Evolutionary conservation across 345 rosid species (phyloP), one percentile per base, ranked within the genome.

Genomic region (Gossypium bickii): DNA sequence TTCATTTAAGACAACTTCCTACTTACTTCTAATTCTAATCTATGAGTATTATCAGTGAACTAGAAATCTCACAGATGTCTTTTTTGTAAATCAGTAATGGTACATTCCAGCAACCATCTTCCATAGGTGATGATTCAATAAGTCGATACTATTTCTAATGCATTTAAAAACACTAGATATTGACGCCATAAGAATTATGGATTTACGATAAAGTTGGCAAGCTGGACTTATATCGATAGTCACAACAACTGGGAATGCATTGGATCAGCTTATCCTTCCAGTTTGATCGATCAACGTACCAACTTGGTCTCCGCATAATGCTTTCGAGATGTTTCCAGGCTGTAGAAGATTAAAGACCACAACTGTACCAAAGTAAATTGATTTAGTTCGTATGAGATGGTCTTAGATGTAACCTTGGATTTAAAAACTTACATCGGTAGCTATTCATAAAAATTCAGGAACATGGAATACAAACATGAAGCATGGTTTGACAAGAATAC

Each of bases 261-360:
- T 70, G 20, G 70, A 69, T 76, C 73, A 80, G 78, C 71, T 56
- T 15, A 69, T 79, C 78, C 86, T 81, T 74, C 86, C 92, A n/a
- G 68, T 81, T 66, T 83, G 83, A 71, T 92, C 97, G 71, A 93
- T 92, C 80, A 90, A 71, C 9, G 96, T 94, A 63, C 98, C 98
- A 13, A 92, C 97, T 82, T 86, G 94, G 67, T 92, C 93, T 57
- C 98, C 98, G 41, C 96, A 90, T 67, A 93, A 78, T 6, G 98
- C 94, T 79, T 88, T 90, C 49, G 89, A 85, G 78, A 93, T 89
- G 80, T 92, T 92, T 68, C 96, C 98, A 71, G 88, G 92, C 78
- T 94, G 89, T 34, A 88, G 87, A 82, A 94, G 85, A 83, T 94
- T 92, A 67, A 94, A 92, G 51, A 94, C 82, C 79, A 89, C 97